These are phyloP conservation scores for Polysphondylium violaceum DNA, from an alignment of 78 protist species.

Conservation along the genomic window DNA sequence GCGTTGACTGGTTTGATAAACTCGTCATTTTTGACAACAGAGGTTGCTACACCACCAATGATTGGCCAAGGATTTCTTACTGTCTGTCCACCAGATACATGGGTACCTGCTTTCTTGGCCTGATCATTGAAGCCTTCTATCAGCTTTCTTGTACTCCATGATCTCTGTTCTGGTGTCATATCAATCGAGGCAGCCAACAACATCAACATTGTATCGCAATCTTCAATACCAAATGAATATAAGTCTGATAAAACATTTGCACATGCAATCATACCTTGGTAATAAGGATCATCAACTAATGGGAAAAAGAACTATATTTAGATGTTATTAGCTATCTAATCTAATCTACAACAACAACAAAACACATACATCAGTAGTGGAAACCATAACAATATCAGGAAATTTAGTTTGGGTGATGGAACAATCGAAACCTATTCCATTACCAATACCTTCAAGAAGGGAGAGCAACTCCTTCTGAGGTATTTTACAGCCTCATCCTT, in stretches of 20 bases:
- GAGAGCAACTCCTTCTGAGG: slow-evolving; percentile 89
- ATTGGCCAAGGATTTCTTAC: slow-evolving; percentile 88
- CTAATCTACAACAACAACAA: not conserved
- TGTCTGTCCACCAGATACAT: slow-evolving; percentile 93
- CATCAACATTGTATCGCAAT: slow-evolving; percentile 94
- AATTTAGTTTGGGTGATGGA: slow-evolving; percentile 67
- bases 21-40: slow-evolving; percentile 72
- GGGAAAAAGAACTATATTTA: slow-evolving; percentile 92
- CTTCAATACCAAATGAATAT: slow-evolving; percentile 91
- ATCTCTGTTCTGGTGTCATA: slow-evolving; percentile 78
- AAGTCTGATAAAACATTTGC: slow-evolving; percentile 93
- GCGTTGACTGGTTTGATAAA: slow-evolving; percentile 86
- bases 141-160: slow-evolving; percentile 51
- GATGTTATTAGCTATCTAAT: not conserved
- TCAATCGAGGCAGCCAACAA: slow-evolving; percentile 85
- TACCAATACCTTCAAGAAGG: slow-evolving; percentile 83
- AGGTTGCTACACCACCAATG: slow-evolving; percentile 94
- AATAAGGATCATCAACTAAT: slow-evolving; percentile 92
- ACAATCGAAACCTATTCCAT: slow-evolving; percentile 83
- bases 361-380: slow-evolving; percentile 90
- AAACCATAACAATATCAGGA: slow-evolving; percentile 70
- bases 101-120: slow-evolving; percentile 70
- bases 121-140: slow-evolving; percentile 88
- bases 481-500: slow-evolving; percentile 94
- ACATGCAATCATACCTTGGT: slow-evolving; percentile 91